A percentile compares a stretch with the other conserved stretches of the same genome.
phyloP scores from a whole-genome alignment of 1,284 basidiomycete genomes.

The Somion occarium region DNA sequence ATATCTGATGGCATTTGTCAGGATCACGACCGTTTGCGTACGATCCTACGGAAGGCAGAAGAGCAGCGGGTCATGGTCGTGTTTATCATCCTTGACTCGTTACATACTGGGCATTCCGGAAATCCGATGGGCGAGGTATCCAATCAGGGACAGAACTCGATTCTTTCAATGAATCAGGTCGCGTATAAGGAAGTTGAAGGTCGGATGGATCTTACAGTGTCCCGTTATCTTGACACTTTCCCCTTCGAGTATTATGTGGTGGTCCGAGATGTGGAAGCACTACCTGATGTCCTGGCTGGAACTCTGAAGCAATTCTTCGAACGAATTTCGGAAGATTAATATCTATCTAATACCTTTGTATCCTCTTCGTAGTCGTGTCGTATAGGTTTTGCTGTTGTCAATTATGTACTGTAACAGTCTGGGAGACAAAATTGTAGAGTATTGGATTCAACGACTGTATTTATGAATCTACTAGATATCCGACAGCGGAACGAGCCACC shows the following conservation, averaged over 20 bases:
- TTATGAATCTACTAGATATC: slow-evolving; percentile 10
- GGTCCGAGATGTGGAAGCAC: slow-evolving; percentile 83
- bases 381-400: not conserved
- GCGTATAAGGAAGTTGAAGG: slow-evolving; percentile 87
- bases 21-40: slow-evolving; percentile 84
- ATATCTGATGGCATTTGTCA: slow-evolving; percentile 99
- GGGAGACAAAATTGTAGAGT: too few species aligned
- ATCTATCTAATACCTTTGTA: not conserved
- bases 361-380: not conserved
- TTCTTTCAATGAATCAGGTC: slow-evolving; percentile 91
- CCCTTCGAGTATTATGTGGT: slow-evolving; percentile 99
- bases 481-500: slow-evolving; percentile 27
- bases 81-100: slow-evolving; percentile 93
- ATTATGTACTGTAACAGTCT: not conserved
- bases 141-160: slow-evolving; percentile 54
- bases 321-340: slow-evolving; percentile 64
- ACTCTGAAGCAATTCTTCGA: slow-evolving; percentile 93
- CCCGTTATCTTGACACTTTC: slow-evolving; percentile 93
- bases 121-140: slow-evolving; percentile 7
- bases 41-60: slow-evolving; percentile 79
- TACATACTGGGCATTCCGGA: slow-evolving; percentile 41
- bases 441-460: too few species aligned
- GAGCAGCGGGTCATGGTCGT: slow-evolving; percentile 95
- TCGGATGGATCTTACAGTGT: slow-evolving; percentile 82
- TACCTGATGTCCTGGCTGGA: slow-evolving; percentile 89